These are phyloP conservation scores for Ophiognomonia clavigignenti-juglandacearum DNA, from an alignment of 2,329 filamentous ascomycete species.

Conservation along the genomic window DNA sequence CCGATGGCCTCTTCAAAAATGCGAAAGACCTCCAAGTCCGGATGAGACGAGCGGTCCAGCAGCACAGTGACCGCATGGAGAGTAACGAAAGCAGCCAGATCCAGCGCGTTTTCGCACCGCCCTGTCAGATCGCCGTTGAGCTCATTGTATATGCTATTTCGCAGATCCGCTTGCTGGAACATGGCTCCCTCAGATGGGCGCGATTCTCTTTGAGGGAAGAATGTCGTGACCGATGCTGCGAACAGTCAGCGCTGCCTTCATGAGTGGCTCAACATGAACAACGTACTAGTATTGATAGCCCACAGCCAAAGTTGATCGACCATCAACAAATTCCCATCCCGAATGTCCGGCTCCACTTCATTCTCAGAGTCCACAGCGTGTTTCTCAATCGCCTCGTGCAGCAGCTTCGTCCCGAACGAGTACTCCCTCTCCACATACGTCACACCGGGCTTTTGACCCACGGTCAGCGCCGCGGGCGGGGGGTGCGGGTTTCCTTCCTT, in stretches of 20 bases:
- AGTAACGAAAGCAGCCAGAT: conserved; percentile 58
- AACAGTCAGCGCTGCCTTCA: not conserved
- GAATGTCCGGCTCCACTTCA: conserved; percentile 21
- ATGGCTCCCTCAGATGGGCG: conserved; percentile 49
- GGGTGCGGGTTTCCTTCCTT: conserved; percentile 35
- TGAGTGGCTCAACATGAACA: too few species aligned
- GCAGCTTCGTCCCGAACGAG: conserved; percentile 12
- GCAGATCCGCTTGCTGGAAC: conserved; percentile 56
- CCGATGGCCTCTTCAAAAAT: conserved; percentile 65
- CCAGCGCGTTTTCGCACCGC: conserved; percentile 56
- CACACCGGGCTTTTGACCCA: not conserved
- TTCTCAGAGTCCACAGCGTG: conserved; percentile 18
- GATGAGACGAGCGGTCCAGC: conserved; percentile 54
- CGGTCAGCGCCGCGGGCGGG: conserved; percentile 12
- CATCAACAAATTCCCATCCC: conserved; percentile 58
- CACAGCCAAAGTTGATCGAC: conserved; percentile 63
- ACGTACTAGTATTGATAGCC: conserved; percentile 49
- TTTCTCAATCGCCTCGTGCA: conserved; percentile 12
- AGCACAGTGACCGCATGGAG: conserved; percentile 59
- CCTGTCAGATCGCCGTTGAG: conserved; percentile 60
- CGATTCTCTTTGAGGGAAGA: conserved; percentile 51
- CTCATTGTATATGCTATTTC: conserved; percentile 62
- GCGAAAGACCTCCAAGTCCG: conserved; percentile 57
- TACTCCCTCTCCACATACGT: conserved; percentile 5
- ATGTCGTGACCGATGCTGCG: conserved; percentile 46